Conservation (phyloP, 257 asterid species). For the Solanum verrucosum region DNA sequence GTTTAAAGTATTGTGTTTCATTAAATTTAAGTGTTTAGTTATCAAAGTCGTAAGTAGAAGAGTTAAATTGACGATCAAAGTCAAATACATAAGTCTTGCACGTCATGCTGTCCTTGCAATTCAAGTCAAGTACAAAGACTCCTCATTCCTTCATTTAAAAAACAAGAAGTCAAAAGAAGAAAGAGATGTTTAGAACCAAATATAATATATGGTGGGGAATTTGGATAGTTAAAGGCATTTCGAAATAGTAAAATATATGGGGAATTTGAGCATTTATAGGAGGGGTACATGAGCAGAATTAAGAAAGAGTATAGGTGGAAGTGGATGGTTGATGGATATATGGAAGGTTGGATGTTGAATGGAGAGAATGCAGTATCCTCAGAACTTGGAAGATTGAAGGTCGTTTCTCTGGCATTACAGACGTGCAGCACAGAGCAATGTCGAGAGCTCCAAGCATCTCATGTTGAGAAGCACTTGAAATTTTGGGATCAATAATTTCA, state of each 20-base stretch:
- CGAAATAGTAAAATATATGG: neutral
- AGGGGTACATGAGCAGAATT: neutral
- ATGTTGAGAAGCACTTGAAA: conserved; percentile 30
- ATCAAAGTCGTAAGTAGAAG: too few relatives aligned
- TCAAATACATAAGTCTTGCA: neutral
- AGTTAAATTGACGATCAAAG: too few relatives aligned
- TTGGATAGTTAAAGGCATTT: neutral
- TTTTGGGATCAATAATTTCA: conserved; percentile 55
- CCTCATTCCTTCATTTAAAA: neutral
- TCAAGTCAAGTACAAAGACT: neutral
- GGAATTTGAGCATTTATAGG: neutral
- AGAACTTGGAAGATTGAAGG: conserved; percentile 62
- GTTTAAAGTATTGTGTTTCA: too few relatives aligned
- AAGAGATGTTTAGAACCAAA: neutral
- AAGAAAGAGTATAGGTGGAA: neutral
- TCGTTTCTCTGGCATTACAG: conserved; percentile 65
- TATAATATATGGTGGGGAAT: neutral
- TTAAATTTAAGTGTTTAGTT: too few relatives aligned
- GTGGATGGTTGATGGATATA: conserved; percentile 10
- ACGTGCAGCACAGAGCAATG: conserved; percentile 50
- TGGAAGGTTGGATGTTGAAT: conserved; percentile 20
- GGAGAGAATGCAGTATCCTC: conserved; percentile 39
- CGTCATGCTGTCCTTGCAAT: neutral
- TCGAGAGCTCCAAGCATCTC: conserved; percentile 63
- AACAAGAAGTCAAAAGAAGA: too few relatives aligned